Evolutionary conservation across 768 basidiomycete species (phyloP), one percentile per base, ranked within the genome.

Genomic region (Auricularia sp.): DNA sequence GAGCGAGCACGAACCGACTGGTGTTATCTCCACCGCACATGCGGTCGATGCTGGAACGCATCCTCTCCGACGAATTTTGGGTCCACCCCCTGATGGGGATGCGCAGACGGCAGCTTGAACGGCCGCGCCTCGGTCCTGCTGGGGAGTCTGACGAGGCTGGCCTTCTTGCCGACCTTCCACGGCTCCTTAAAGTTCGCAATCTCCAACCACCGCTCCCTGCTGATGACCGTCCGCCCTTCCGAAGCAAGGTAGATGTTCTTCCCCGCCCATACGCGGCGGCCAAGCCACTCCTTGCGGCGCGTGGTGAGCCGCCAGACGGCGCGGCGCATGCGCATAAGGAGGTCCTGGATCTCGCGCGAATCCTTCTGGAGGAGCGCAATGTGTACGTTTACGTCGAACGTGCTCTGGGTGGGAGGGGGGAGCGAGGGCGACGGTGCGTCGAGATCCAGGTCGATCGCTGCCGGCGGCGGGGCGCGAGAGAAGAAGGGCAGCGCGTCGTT

Each of bases 281-380:
- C 88, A n/a, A 91, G 75, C 36, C 83, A 79, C 75, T 92, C 89
- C 74, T 90, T 90, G n/a, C 84, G 65, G 18, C 89, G 82, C 67
- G 86, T 83, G 2, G 77, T 76, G 18, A 77, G 82, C 10, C 88
- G 83, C 4, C 76, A 80, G 6, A 83, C 67, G 2, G 81, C 74
- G n/a, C 75, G 74, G 13, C 73, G 72, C 13, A 85, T 73, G 37
- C 75, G 78, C 2, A 71, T 67, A 44, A 77, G 71, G 62, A 90
- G 78, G 2, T 73, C 68, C 62, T 77, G 72, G 29, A 92, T 75
- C 65, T 84, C 80, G 21, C 69, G 67, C 47, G 86, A 69, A 67
- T 88, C 88, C 21, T 80, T 82, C 65, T 77, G 68, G 35, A 91
- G 78, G 61, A 91, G 73, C 11, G 68, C 65, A 10, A 90, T 73